Evolutionary conservation across 129 eudicot genomes (phyloP).

Genomic region (Gnaphalium uliginosum): DNA sequence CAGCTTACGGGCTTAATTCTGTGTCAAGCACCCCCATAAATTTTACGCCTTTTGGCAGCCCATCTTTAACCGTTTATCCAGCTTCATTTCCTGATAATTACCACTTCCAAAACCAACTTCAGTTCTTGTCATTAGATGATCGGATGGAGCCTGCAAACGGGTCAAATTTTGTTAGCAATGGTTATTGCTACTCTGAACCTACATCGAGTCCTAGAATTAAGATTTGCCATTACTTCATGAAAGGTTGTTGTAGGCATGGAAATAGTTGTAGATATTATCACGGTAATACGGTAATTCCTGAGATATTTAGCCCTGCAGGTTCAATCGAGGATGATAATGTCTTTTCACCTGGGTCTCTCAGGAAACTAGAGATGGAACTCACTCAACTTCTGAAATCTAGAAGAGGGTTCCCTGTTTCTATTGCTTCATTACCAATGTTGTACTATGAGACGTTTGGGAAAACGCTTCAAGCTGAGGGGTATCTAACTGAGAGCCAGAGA

Average conservation of each 20-base stretch:
- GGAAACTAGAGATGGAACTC: slow-evolving; percentile 61
- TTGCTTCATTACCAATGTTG: slow-evolving; percentile 56
- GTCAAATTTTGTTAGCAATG: slow-evolving; percentile 25
- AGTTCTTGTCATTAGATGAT: slow-evolving; percentile 43
- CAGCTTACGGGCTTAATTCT: slow-evolving; percentile 34
- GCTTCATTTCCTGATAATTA: slow-evolving; percentile 42
- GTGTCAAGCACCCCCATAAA: slow-evolving; percentile 38
- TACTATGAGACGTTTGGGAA: slow-evolving; percentile 55
- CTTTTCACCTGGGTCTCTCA: slow-evolving; percentile 50
- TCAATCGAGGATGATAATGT: slow-evolving; percentile 38
- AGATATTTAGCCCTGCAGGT: slow-evolving; percentile 28
- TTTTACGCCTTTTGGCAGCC: slow-evolving; percentile 38
- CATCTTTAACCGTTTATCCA: slow-evolving; percentile 33
- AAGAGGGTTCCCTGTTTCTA: slow-evolving; percentile 60
- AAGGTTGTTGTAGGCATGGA: slow-evolving; percentile 62
- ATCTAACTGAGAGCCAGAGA: slow-evolving; percentile 90
- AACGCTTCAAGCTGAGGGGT: slow-evolving; percentile 79
- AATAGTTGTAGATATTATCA: slow-evolving; percentile 51
- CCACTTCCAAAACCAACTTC: slow-evolving; percentile 45
- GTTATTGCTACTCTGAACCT: slow-evolving; percentile 35
- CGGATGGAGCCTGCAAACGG: slow-evolving; percentile 36
- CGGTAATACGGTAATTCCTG: slow-evolving; percentile 27
- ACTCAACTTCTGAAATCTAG: slow-evolving; percentile 52
- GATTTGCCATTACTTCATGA: slow-evolving; percentile 54
- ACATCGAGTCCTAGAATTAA: slow-evolving; percentile 43